Evolutionary conservation across 345 rosid species (phyloP), one percentile per base, ranked within the genome.

Genomic region (Arabidopsis suecica): DNA sequence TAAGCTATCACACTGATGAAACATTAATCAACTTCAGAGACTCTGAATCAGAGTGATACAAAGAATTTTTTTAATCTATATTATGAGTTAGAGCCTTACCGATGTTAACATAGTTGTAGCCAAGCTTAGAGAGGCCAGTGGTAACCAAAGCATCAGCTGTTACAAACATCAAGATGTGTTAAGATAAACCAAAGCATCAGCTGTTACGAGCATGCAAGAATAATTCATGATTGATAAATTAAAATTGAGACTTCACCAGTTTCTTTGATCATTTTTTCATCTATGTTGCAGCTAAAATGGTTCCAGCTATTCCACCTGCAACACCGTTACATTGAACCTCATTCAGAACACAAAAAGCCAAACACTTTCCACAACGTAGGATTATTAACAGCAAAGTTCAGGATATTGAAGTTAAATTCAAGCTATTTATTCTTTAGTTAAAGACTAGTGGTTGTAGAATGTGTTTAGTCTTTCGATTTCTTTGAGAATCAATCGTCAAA

Each of bases 241-340:
- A 42, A 32, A 30, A 18, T 1, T 25, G 33, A 34, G 28, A 73
- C 23, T 41, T 72, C 8, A 90, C 99, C 96, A 23, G 97, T 88
- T 80, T 86, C 85, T 81, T 54, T 89, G 81, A 95, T 92, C 30
- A 83, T 77, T 9, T 53, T 83, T 73, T 90, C 99, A 34, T 84
- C 74, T 64, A 95, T 88, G 16, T 74, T 60, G 78, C 97, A 95
- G 48, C 48, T 11, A 61, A 90, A 92, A 81, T 95, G 98, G 61
- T 95, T 95, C 98, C 99, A 95, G 76, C 98, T 92, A 58, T 89
- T 95, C 99, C 98, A 95, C 72, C 98, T 95, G 68, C 82, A 83
- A 75, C 14, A 44, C n/a, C 48, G 55, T 65, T 33, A 58, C 34
- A 63, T 12, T 14, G 4, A 62, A 70, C 34, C 70, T 77, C 56